These are phyloP conservation scores for Lentinula lateritia DNA, from an alignment of 768 basidiomycete genomes.

Conservation along the genomic window DNA sequence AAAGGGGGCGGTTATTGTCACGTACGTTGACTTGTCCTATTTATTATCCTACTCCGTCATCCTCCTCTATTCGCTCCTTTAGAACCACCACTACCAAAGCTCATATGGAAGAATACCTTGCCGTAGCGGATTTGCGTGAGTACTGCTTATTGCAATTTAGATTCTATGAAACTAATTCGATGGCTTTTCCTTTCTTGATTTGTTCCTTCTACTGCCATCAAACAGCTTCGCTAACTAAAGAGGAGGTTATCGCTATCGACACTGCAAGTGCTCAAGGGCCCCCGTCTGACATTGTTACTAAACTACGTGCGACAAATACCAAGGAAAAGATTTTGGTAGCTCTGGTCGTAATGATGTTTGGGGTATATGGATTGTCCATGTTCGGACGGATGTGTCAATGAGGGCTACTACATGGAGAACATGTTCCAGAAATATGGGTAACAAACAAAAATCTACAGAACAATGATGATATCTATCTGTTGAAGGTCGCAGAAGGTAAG, in stretches of 20 bases:
- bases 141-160: background rate
- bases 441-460: too few species aligned
- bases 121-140: slow-evolving; percentile 52
- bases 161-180: background rate
- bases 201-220: background rate
- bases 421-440: too few species aligned
- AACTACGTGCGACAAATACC: background rate
- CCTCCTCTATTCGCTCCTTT: background rate
- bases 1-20: slow-evolving; percentile 65
- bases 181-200: background rate
- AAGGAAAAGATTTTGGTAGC: background rate
- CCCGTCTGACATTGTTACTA: background rate
- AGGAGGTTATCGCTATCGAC: slow-evolving; percentile 62
- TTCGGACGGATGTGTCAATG: background rate
- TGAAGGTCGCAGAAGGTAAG: too few species aligned
- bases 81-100: slow-evolving; percentile 59
- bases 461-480: too few species aligned
- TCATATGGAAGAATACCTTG: slow-evolving; percentile 64
- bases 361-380: background rate
- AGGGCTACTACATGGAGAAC: too few species aligned
- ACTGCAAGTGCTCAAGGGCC: slow-evolving; percentile 48
- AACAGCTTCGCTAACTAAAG: slow-evolving; percentile 45
- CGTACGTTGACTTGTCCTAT: slow-evolving; percentile 32
- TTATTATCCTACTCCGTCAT: background rate
- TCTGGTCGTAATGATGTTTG: background rate